Base-by-base conservation (phyloP, 805 yeast genomes). In the Yarrowia bubula region DNA sequence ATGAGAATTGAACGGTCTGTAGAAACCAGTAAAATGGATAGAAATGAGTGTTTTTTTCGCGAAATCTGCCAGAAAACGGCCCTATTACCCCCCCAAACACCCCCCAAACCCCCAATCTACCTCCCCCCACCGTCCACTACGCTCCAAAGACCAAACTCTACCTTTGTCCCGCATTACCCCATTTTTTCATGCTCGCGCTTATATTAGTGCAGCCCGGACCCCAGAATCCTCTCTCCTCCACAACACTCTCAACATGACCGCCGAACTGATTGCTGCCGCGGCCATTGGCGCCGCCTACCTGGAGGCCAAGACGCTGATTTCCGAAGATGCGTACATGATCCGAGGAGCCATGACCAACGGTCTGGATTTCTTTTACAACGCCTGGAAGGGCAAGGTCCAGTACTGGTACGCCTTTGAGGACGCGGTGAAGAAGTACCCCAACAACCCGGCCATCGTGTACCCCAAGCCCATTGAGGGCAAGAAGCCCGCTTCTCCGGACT, bases 321-420 rank as follows among this genome's bases (percentile, higher is more conserved):
- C 71, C 50, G 88, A 86, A 44, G 96, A 89, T 74, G 69, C 83
- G 48, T 75, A 80, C 58, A 75, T 87, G 33, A 76, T 79, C 10
- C 82, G 83, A 15, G 79, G 78, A 51, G 80, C 81, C 35, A 66
- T 81, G 13, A 71, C 75, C 37, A 72, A 75, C 37, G 81, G 81
- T 4, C 65, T 79, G 11, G 79, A 79, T 2, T 86, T 80, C 69
- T 73, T 78, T 9, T 75, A 75, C 69, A 72, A 72, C 79, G 43
- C 77, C 74, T 64, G 84, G 38, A 31, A 65, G 32, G 71, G 71
- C 22, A 47, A 64, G 44, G 73, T 86, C 62, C 86, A 86, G 70
- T 81, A 82, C 70, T 91, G 95, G 92, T 87, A 89, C 73, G 69
- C 76, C 15, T 84, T 91, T 69, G 96, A 88, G 69, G 68, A 76